Base-by-base conservation (phyloP, 2,329 filamentous ascomycete genomes). In the Pseudonectria foliicola region DNA sequence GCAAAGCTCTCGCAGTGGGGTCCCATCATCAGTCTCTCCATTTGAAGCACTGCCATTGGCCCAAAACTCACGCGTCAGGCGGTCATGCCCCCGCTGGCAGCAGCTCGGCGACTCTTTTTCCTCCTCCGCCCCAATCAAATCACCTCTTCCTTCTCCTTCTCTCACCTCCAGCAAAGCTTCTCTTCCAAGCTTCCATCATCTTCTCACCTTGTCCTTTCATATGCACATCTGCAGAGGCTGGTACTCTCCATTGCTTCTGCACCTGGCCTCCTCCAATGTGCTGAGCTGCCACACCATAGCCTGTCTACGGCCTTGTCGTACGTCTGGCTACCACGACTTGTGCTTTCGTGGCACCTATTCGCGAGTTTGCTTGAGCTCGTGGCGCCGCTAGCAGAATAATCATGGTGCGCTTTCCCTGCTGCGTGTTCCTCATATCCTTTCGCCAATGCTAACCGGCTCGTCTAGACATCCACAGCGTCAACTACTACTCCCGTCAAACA, bases 401-500 rank as follows among this genome's bases (percentile, higher is more conserved):
- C 38, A 52, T 53, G 50, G 50, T 53, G 48, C 36, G 50, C 39
- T 36, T 36, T 30, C 25, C 33, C 11, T 43, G 29, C 33, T 28
- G 28, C 30, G 39, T 29, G 4, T 15, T 12, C 18, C 7, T 21
- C 29, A 31, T 18, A 8, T 7, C 6, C 6, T 31, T 14, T 6
- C 37, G 35, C 29, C 33, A 35, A 31, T 29, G 36, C 28, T 34
- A 36, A 40, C 23, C 37, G 26, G 29, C 34, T 30, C 29, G 39
- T 27, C 29, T 59, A 82, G 78, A 74, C 75, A 59, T 87, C 84
- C 51, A 80, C 83, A 43, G 70, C 83, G 50, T 85, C 84, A 42
- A 82, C 81, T 35, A 70, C 82, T 35, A 85, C 80, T 53, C 78
- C 83, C 43, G 66, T 73, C 54, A 80, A 76, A 61, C 77, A 84